phyloP scores from a whole-genome alignment of 352 stramenopile species.

The Pythium folliculosum region DNA sequence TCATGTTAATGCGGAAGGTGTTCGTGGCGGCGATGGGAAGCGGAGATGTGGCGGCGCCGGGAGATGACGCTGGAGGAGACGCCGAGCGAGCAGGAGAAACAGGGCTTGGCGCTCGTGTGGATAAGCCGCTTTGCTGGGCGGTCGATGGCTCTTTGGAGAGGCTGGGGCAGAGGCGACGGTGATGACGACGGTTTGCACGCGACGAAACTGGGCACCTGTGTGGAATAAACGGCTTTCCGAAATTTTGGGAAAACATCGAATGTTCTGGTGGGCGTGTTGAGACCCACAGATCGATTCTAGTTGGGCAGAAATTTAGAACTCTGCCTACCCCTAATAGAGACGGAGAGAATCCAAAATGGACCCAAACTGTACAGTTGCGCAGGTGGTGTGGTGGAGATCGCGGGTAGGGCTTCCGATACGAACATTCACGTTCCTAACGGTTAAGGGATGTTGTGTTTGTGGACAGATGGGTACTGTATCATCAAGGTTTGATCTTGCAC shows the following conservation, averaged over 20 bases:
- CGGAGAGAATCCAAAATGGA: not conserved
- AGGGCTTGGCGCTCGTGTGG: too few species aligned
- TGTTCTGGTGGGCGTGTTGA: too few species aligned
- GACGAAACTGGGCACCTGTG: not conserved
- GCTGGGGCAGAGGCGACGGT: not conserved
- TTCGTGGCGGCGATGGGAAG: not conserved
- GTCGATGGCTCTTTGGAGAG: not conserved
- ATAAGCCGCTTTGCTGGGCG: too few species aligned
- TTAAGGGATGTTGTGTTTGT: too few species aligned
- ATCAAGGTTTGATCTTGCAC: too few species aligned
- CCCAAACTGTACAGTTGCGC: constrained; percentile 9
- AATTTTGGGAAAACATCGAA: not conserved
- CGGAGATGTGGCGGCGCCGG: not conserved
- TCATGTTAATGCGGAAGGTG: constrained; percentile 5
- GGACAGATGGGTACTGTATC: not conserved
- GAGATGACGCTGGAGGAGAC: not conserved
- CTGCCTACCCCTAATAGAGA: not conserved
- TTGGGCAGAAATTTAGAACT: not conserved
- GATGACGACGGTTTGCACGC: not conserved
- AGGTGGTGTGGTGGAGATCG: constrained; percentile 5
- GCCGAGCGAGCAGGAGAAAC: not conserved
- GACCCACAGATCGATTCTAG: not conserved
- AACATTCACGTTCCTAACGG: not conserved
- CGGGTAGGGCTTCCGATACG: not conserved
- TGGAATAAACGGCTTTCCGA: not conserved